Base-by-base conservation (phyloP, 208 protist species). In the Tritrichomonas foetus region DNA sequence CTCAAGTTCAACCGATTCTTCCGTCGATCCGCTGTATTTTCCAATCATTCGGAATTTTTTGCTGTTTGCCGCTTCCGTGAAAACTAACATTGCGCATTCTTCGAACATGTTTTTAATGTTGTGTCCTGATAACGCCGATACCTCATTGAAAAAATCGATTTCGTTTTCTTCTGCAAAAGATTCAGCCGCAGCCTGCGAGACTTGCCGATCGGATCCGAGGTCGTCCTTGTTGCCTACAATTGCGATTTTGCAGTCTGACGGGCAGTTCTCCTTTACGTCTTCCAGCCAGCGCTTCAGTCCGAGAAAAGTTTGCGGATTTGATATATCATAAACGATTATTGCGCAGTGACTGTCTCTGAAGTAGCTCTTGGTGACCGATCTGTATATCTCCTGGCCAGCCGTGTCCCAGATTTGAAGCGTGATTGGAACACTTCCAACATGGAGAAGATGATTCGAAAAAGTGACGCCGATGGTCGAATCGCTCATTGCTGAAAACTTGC, bases 341-440 rank as follows among this genome's bases (percentile, higher is more conserved):
- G 14, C n/a, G 74, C 41, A 33, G 22, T 69, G 30, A 16, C 33
- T 36, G 33, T 41, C 41, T 39, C 89, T n/a, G 53, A 74, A 93
- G 53, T 61, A 93, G 20, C 41, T 61, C 50, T 16, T 33, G 30
- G 41, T 44, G 30, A 93, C 57, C 22, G 57, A 41, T n/a, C 55
- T 50, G n/a, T 61, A 93, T 16, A 33, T 64, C 30, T 93, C 89
- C 22, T 93, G 55, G 33, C 89, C 89, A 13, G 89, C 89, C 50
- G 89, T 93, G 47, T 93, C 89, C 89, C 89, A 93, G 3, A 93
- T 93, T 9, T 93, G 49, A 27, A 93, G 30, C 14, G 9, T 41
- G 22, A 93, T n/a, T 33, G 14, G 33, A 36, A 36, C 25, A n/a
- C 41, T 57, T 55, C 33, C 39, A 44, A 93, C n/a, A 30, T n/a